These are phyloP conservation scores for Umbellularia californica DNA, from an alignment of 164 flowering plant genomes.

Conservation along the genomic window DNA sequence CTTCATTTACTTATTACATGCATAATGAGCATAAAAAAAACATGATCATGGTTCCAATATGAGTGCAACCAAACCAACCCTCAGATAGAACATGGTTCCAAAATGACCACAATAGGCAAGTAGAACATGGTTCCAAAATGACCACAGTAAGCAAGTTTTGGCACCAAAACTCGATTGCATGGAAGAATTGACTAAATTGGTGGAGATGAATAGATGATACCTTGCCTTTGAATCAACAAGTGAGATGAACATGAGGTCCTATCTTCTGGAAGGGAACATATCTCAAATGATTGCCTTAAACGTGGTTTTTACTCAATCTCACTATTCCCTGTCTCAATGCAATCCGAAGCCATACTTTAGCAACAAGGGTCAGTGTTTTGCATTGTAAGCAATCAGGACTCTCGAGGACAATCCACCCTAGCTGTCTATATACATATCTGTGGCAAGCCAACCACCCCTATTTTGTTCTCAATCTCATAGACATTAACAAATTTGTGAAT, in stretches of 20 bases:
- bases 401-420: background rate
- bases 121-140: too few relatives aligned
- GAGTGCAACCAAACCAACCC: too few relatives aligned
- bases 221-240: background rate
- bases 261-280: background rate
- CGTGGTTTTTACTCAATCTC: background rate
- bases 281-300: background rate
- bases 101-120: too few relatives aligned
- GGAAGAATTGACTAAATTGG: background rate
- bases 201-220: background rate
- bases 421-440: background rate
- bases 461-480: background rate
- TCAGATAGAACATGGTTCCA: too few relatives aligned
- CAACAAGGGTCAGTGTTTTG: background rate
- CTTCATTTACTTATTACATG: too few relatives aligned
- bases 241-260: background rate
- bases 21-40: too few relatives aligned
- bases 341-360: background rate
- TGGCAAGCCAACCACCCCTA: background rate
- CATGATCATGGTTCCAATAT: too few relatives aligned
- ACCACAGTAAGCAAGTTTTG: too few relatives aligned
- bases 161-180: background rate
- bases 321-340: background rate
- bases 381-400: background rate
- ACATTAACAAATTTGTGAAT: slow-evolving; percentile 9